phyloP scores from a whole-genome alignment of 208 protist species.

The Leishmania turanica region DNA sequence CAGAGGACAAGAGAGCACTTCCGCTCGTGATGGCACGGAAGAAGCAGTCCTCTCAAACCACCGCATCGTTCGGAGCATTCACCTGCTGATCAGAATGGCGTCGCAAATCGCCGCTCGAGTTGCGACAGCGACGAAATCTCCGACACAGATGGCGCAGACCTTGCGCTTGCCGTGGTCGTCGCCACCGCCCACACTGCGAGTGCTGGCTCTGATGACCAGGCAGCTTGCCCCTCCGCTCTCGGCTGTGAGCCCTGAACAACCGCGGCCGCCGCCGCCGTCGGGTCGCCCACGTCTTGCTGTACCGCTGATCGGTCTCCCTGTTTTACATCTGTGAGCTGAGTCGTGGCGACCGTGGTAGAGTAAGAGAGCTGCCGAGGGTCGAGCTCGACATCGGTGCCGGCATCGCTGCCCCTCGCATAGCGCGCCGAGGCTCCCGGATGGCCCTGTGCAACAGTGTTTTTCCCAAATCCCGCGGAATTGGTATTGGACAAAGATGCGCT shows the following conservation, averaged over 20 bases:
- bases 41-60: not conserved
- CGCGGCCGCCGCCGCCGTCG: not conserved
- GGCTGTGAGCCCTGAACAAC: not conserved
- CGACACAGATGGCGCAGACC: slow-evolving; percentile 16
- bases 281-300: not conserved
- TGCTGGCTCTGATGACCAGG: not conserved
- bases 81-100: slow-evolving; percentile 18
- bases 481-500: not conserved
- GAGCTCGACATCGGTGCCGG: slow-evolving; percentile 10
- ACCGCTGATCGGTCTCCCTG: not conserved
- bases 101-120: slow-evolving; percentile 21
- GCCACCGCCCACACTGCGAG: not conserved
- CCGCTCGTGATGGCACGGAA: not conserved
- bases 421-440: not conserved
- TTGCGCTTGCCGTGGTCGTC: not conserved
- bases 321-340: not conserved
- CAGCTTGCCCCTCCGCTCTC: not conserved
- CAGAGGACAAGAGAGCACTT: not conserved
- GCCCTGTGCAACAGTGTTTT: not conserved
- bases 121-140: slow-evolving; percentile 34
- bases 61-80: not conserved
- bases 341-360: slow-evolving; percentile 13
- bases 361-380: slow-evolving; percentile 32
- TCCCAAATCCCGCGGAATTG: too few species aligned
- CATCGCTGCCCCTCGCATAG: not conserved